A percentile compares a stretch with the other conserved stretches of the same genome.
phyloP scores from a whole-genome alignment of 768 basidiomycete genomes.

The Paxillus ammoniavirescens region DNA sequence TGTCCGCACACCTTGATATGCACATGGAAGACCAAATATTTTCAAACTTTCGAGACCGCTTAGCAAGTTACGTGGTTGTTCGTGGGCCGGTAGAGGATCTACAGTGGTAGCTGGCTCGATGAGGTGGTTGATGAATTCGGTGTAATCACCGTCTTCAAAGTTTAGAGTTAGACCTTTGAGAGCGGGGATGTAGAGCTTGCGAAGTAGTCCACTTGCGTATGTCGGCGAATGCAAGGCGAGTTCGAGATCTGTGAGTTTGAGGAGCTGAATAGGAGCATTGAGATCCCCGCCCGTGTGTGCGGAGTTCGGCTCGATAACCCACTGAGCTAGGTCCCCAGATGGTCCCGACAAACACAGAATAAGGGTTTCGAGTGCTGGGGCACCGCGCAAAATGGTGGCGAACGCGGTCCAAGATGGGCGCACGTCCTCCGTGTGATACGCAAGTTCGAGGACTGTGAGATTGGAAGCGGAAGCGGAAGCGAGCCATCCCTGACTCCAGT shows the following conservation, averaged over 20 bases:
- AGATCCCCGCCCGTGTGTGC: slow-evolving; percentile 24
- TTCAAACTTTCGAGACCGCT: slow-evolving; percentile 50
- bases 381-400: slow-evolving; percentile 46
- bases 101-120: slow-evolving; percentile 14
- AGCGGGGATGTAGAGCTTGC: slow-evolving; percentile 32
- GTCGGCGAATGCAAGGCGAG: slow-evolving; percentile 55
- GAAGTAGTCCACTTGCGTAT: slow-evolving; percentile 30
- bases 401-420: slow-evolving; percentile 60
- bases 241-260: slow-evolving; percentile 30
- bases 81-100: slow-evolving; percentile 36
- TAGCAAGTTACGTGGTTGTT: slow-evolving; percentile 37
- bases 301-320: slow-evolving; percentile 25
- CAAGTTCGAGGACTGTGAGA: slow-evolving; percentile 54
- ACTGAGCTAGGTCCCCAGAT: slow-evolving; percentile 36
- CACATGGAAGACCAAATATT: slow-evolving; percentile 49
- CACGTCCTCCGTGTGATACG: slow-evolving; percentile 61
- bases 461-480: slow-evolving; percentile 17
- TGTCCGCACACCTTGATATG: slow-evolving; percentile 25
- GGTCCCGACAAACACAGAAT: slow-evolving; percentile 61
- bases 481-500: slow-evolving; percentile 52
- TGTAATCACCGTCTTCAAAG: slow-evolving; percentile 55
- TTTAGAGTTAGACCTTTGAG: slow-evolving; percentile 46
- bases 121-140: slow-evolving; percentile 46
- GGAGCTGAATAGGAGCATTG: slow-evolving; percentile 29
- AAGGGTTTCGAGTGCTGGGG: slow-evolving; percentile 54